Conservation (phyloP, 352 stramenopile species). For the Phytopythium sindhum region DNA sequence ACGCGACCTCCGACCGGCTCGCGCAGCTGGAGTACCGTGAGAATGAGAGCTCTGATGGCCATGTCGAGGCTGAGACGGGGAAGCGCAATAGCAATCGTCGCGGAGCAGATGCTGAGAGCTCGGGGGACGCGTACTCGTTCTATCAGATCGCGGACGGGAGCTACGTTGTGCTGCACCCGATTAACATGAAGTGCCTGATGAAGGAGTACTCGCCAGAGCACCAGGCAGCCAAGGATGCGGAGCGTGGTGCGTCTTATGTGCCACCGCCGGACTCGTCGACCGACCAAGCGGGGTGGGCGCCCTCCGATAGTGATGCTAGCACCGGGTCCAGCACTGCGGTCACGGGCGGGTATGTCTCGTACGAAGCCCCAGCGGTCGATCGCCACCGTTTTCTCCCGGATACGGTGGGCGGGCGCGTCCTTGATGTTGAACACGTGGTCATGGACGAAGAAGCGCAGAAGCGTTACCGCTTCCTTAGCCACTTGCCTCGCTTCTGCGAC, state of each 20-base stretch:
- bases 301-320: neutral
- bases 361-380: slow-evolving; percentile 11
- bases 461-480: slow-evolving; percentile 83
- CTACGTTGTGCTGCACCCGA: slow-evolving; percentile 85
- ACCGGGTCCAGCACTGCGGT: neutral
- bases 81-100: slow-evolving; percentile 7
- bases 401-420: slow-evolving; percentile 48
- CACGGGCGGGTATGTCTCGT: neutral
- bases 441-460: slow-evolving; percentile 85
- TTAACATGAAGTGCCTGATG: slow-evolving; percentile 88
- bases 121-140: slow-evolving; percentile 67
- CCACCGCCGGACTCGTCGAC: slow-evolving; percentile 17
- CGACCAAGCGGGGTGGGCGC: slow-evolving; percentile 4
- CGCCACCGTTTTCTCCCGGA: slow-evolving; percentile 58
- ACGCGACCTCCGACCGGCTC: slow-evolving; percentile 58
- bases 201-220: slow-evolving; percentile 60
- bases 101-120: neutral
- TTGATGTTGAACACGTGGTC: slow-evolving; percentile 86
- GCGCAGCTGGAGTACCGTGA: slow-evolving; percentile 25
- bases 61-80: slow-evolving; percentile 7
- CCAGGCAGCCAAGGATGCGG: slow-evolving; percentile 9
- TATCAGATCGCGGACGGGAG: slow-evolving; percentile 85
- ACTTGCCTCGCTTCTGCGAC: slow-evolving; percentile 83
- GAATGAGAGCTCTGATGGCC: slow-evolving; percentile 11
- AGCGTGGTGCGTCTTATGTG: no score